These are phyloP conservation scores for Casuarina glauca DNA, from an alignment of 306 rosid species.

Conservation along the genomic window DNA sequence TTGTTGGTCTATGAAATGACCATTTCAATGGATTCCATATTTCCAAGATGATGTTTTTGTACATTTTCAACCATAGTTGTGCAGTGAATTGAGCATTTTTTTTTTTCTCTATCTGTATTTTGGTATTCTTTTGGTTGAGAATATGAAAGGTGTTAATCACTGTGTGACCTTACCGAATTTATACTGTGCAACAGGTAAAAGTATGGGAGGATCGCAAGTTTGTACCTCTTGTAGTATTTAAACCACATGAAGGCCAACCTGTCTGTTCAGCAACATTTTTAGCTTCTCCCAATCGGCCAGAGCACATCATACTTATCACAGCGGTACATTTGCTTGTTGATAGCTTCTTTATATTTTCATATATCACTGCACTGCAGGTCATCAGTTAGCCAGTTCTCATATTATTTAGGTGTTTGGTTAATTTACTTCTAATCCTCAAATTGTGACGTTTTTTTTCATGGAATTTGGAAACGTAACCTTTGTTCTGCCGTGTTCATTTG, in stretches of 20 bases:
- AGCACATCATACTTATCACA: constrained; percentile 87
- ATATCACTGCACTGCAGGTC: background rate
- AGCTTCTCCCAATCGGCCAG: constrained; percentile 83
- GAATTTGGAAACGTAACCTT: background rate
- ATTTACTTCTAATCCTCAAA: background rate
- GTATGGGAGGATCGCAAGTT: constrained; percentile 92
- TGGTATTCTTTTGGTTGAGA: background rate
- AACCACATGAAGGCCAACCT: constrained; percentile 85
- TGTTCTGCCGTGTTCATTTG: background rate
- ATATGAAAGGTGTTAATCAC: background rate
- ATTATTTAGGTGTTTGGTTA: background rate
- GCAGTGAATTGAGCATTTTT: background rate
- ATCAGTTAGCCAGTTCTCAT: background rate
- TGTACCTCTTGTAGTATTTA: constrained; percentile 74
- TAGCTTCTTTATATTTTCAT: background rate
- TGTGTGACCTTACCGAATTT: constrained; percentile 7
- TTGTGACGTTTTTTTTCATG: background rate
- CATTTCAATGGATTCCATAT: background rate
- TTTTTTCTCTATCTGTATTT: background rate
- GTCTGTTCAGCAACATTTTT: constrained; percentile 88
- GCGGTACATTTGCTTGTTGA: constrained; percentile 52
- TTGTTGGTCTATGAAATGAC: background rate
- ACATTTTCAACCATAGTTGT: background rate
- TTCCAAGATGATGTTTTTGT: background rate
- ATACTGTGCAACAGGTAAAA: constrained; percentile 61